Percentiles rank a stretch among this genome's conserved stretches.
These are phyloP conservation scores for Peniophora sp. DNA, from an alignment of 1,284 basidiomycete genomes.

Conservation along the genomic window DNA sequence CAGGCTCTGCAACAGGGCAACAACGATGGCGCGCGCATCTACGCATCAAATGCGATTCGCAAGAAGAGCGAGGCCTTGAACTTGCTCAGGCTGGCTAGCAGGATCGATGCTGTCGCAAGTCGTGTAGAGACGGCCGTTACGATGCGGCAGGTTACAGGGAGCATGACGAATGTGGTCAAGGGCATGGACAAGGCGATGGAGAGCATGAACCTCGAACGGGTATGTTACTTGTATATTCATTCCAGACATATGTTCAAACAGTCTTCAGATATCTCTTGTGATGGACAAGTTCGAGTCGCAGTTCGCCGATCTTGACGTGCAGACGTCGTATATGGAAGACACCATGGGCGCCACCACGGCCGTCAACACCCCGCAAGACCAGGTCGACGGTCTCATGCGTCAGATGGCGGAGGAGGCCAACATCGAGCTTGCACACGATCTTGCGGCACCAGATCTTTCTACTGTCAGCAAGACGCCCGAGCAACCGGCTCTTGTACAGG, in stretches of 20 bases:
- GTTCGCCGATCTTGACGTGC: conserved; percentile 96
- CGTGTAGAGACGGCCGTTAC: conserved; percentile 99
- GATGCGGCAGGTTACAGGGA: conserved; percentile 91
- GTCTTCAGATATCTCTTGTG: conserved; percentile 83
- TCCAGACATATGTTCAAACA: not conserved
- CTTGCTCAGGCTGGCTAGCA: conserved; percentile 77
- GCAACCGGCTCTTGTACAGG: conserved; percentile 50
- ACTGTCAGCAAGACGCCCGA: conserved; percentile 45
- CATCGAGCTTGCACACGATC: conserved; percentile 89
- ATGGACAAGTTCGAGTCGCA: conserved; percentile 99
- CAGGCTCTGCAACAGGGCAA: conserved; percentile 97
- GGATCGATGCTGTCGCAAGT: conserved; percentile 95
- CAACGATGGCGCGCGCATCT: conserved; percentile 96
- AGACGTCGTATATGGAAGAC: conserved; percentile 97
- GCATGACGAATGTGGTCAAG: conserved; percentile 93
- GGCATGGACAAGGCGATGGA: conserved; percentile 99
- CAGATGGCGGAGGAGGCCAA: conserved; percentile 97
- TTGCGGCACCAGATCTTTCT: conserved; percentile 60
- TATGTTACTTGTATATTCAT: conserved; percentile 30
- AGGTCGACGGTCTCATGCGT: conserved; percentile 88
- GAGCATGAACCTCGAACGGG: conserved; percentile 96
- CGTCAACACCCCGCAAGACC: conserved; percentile 92
- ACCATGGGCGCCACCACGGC: conserved; percentile 94
- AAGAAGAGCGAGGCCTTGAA: conserved; percentile 97
- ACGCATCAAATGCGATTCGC: conserved; percentile 95